Conservation (phyloP, 2,329 filamentous ascomycete species). For the Beauveria sp. region DNA sequence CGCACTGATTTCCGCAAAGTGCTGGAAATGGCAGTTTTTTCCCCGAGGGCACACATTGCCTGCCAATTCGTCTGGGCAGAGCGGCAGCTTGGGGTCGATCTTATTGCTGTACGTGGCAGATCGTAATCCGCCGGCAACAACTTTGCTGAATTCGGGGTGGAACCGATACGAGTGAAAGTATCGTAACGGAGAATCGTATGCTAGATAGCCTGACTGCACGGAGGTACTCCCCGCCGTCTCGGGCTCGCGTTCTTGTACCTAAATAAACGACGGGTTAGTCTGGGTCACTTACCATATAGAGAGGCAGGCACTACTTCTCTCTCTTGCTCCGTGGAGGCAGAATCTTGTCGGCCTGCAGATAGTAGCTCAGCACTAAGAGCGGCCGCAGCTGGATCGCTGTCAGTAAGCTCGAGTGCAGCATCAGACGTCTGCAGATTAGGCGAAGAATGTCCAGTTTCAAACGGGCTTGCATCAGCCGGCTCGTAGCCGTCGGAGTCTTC, state of each 20-base stretch:
- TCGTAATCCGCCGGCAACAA: slow-evolving; percentile 68
- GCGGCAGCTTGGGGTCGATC: slow-evolving; percentile 64
- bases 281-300: not conserved
- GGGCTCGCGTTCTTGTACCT: not conserved
- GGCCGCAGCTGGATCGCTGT: not conserved
- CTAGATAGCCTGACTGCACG: slow-evolving; percentile 26
- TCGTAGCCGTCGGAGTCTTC: slow-evolving; percentile 45
- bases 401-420: not conserved
- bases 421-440: not conserved
- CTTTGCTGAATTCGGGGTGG: slow-evolving; percentile 65
- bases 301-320: slow-evolving; percentile 33
- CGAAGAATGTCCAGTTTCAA: slow-evolving; percentile 13
- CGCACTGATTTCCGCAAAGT: slow-evolving; percentile 49
- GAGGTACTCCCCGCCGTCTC: not conserved
- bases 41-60: slow-evolving; percentile 65
- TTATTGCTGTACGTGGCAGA: slow-evolving; percentile 91
- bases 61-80: slow-evolving; percentile 71
- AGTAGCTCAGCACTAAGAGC: slow-evolving; percentile 19
- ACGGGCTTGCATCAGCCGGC: slow-evolving; percentile 36
- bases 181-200: slow-evolving; percentile 77
- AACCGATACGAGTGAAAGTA: slow-evolving; percentile 85
- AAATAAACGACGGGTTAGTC: not conserved
- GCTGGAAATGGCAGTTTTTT: slow-evolving; percentile 64
- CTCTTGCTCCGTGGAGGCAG: slow-evolving; percentile 18
- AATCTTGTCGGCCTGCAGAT: slow-evolving; percentile 21